phyloP scores from a whole-genome alignment of 441 rosid genomes.

The Bocquillonia castaneifolia region DNA sequence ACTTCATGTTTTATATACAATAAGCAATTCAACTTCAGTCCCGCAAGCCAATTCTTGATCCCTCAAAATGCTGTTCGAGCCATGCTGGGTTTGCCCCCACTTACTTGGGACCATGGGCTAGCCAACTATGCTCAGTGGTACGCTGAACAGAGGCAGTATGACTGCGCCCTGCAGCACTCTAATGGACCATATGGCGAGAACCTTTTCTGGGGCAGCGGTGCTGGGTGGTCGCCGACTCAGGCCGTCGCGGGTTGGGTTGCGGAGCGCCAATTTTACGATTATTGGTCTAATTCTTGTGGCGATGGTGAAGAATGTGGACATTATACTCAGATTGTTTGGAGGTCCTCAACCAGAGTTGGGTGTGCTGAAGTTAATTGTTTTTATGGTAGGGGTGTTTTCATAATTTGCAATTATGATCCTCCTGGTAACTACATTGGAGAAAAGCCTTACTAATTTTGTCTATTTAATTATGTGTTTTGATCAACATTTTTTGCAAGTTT shows the following conservation, averaged over 20 bases:
- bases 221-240: constrained; percentile 38
- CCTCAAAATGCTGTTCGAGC: constrained; percentile 63
- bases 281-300: constrained; percentile 40
- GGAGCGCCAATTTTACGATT: constrained; percentile 43
- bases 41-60: constrained; percentile 42
- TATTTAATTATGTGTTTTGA: neutral
- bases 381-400: constrained; percentile 59
- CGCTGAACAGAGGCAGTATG: constrained; percentile 34
- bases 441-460: constrained; percentile 51
- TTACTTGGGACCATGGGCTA: constrained; percentile 44
- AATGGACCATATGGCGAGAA: constrained; percentile 67
- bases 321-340: constrained; percentile 70
- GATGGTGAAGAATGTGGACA: constrained; percentile 45
- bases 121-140: constrained; percentile 42
- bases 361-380: constrained; percentile 53
- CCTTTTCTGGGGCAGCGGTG: constrained; percentile 52
- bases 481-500: neutral
- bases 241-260: constrained; percentile 51
- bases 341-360: constrained; percentile 42
- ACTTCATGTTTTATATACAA: no score
- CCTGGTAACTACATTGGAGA: constrained; percentile 89
- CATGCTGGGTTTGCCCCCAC: constrained; percentile 36
- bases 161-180: constrained; percentile 52
- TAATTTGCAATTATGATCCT: constrained; percentile 86
- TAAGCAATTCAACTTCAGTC: constrained; percentile 10